Conservation (phyloP, 208 protist species). For the Endotrypanum monterogeii region DNA sequence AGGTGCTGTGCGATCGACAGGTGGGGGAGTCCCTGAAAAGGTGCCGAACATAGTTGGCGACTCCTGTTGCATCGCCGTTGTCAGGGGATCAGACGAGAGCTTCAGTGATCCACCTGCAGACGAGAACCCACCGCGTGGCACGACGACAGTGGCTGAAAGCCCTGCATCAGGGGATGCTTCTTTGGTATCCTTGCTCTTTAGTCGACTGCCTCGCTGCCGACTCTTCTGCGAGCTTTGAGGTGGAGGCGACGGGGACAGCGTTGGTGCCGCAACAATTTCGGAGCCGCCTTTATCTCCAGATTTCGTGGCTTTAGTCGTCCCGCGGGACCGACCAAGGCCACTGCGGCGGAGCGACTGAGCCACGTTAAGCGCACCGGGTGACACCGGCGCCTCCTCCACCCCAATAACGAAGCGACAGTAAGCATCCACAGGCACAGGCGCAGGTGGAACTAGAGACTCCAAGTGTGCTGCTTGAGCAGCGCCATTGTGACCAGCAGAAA, state of each 20-base stretch:
- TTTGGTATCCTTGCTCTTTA: background rate
- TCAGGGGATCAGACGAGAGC: conserved; percentile 18
- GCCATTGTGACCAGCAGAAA: conserved; percentile 8
- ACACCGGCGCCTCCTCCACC: conserved; percentile 23
- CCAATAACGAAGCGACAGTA: conserved; percentile 62
- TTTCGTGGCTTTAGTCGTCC: background rate
- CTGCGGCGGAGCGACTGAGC: background rate
- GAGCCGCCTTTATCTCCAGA: background rate
- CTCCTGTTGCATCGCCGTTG: conserved; percentile 25
- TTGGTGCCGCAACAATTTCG: background rate
- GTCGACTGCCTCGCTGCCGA: background rate
- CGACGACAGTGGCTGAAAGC: background rate
- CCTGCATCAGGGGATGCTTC: background rate
- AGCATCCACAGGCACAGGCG: conserved; percentile 52
- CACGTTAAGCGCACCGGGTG: background rate
- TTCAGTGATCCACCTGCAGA: background rate
- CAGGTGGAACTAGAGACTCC: conserved; percentile 23
- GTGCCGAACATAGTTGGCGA: background rate
- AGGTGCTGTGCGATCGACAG: conserved; percentile 1
- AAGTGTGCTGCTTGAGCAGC: background rate
- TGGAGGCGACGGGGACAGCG: conserved; percentile 5
- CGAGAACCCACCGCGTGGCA: background rate
- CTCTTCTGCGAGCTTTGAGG: background rate
- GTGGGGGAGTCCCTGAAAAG: background rate
- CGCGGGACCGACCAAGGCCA: background rate